phyloP scores from a whole-genome alignment of 2,329 filamentous ascomycete species.

The Fusarium circinatum region DNA sequence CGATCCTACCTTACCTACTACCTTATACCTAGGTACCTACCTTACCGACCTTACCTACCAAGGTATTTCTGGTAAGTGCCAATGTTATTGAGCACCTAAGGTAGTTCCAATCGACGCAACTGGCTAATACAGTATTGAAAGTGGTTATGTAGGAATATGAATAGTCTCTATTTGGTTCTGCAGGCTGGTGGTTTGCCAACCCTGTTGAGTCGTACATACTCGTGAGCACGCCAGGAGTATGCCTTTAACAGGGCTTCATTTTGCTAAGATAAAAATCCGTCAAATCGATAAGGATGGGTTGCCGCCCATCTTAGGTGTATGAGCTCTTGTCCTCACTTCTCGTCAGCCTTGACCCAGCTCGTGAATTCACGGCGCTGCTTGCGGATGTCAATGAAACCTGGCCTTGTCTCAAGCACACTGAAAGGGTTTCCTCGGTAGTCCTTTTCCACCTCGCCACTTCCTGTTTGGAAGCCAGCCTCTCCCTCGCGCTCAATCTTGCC shows the following conservation, averaged over 20 bases:
- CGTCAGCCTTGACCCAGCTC: slow-evolving; percentile 69
- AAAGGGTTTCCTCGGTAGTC: slow-evolving; percentile 83
- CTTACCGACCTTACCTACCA: background rate
- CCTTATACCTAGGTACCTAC: too few relatives aligned
- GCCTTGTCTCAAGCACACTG: slow-evolving; percentile 78
- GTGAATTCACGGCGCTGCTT: slow-evolving; percentile 82
- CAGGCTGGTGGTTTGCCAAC: background rate
- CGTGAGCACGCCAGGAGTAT: background rate
- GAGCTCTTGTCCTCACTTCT: slow-evolving; percentile 35
- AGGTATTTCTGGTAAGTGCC: background rate
- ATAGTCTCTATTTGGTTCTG: background rate
- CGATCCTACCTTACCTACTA: background rate
- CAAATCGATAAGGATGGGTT: background rate
- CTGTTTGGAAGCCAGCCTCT: slow-evolving; percentile 64
- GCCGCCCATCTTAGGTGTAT: background rate
- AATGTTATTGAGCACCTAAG: too few relatives aligned
- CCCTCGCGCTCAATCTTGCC: slow-evolving; percentile 85
- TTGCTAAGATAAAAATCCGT: background rate
- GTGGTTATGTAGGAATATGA: background rate
- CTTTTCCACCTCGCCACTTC: slow-evolving; percentile 73
- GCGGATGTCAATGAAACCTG: slow-evolving; percentile 89
- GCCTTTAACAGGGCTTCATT: background rate
- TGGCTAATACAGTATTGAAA: background rate
- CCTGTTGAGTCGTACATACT: background rate
- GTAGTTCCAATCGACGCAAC: background rate